Conservation (phyloP, 2,329 filamentous ascomycete species). For the Xylaria sp. region DNA sequence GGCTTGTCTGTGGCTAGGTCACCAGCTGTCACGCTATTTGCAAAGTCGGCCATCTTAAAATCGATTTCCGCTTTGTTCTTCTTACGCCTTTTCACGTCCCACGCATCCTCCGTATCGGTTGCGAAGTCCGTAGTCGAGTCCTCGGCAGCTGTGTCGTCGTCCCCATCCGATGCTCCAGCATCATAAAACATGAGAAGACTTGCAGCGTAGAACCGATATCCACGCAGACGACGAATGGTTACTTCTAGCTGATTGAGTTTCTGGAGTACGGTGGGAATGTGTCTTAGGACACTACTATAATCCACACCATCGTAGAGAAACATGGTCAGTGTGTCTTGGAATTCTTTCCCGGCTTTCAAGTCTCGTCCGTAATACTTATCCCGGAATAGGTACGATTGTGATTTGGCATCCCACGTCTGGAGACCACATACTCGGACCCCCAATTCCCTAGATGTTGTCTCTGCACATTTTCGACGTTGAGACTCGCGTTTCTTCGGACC, state of each 20-base stretch:
- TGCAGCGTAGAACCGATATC: constrained; percentile 95
- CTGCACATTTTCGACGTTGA: constrained; percentile 90
- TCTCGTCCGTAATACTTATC: constrained; percentile 97
- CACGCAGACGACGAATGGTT: constrained; percentile 80
- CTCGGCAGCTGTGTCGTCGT: constrained; percentile 62
- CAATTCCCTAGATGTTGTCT: constrained; percentile 89
- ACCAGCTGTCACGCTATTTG: constrained; percentile 93
- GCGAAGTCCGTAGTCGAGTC: constrained; percentile 69
- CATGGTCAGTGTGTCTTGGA: constrained; percentile 85
- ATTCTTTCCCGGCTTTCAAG: constrained; percentile 86
- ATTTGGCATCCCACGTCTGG: constrained; percentile 91
- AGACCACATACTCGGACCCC: constrained; percentile 95
- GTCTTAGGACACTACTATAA: constrained; percentile 79
- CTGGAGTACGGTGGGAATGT: constrained; percentile 86
- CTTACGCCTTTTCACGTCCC: constrained; percentile 53
- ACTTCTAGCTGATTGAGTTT: constrained; percentile 85
- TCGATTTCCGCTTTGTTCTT: constrained; percentile 74
- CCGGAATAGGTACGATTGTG: constrained; percentile 89
- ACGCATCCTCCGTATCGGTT: constrained; percentile 67
- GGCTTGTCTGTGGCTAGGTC: constrained; percentile 70
- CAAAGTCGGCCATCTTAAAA: constrained; percentile 98
- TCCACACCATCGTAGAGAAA: constrained; percentile 93
- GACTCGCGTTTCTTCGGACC: constrained; percentile 91
- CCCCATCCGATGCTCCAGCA: constrained; percentile 72
- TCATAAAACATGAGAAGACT: constrained; percentile 97